These are phyloP conservation scores for Fusarium mangiferae DNA, from an alignment of 2,329 filamentous ascomycete genomes.

Conservation along the genomic window DNA sequence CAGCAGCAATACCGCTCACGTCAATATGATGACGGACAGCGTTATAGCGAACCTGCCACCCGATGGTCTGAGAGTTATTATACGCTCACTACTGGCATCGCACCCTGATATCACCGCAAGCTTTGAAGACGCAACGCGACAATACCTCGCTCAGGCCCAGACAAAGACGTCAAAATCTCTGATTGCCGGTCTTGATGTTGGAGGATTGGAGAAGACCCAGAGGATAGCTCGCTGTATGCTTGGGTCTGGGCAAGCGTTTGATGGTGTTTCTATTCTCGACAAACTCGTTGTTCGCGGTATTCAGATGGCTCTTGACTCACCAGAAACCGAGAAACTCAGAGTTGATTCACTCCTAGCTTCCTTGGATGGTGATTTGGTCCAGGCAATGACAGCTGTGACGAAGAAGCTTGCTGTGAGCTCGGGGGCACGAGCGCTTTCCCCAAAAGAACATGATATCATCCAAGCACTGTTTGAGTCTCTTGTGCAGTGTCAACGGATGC, in stretches of 20 bases:
- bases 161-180: background rate
- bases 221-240: background rate
- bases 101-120: background rate
- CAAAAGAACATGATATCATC: fast-evolving
- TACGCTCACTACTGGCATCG: background rate
- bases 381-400: background rate
- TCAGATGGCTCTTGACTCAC: background rate
- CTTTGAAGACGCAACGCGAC: background rate
- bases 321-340: fast-evolving
- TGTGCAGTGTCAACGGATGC: background rate
- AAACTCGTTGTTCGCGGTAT: background rate
- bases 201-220: background rate
- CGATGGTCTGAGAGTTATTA: background rate
- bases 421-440: background rate
- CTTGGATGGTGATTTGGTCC: background rate
- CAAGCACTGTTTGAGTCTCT: background rate
- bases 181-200: fast-evolving
- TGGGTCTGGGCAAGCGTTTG: background rate
- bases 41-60: background rate
- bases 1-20: background rate
- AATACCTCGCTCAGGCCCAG: background rate
- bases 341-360: background rate
- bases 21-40: constrained; percentile 2
- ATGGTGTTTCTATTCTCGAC: background rate
- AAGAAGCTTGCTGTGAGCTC: background rate